These are phyloP conservation scores for Zopfochytrium polystomum DNA, from an alignment of 371 early-diverging fungal species.

Conservation along the genomic window DNA sequence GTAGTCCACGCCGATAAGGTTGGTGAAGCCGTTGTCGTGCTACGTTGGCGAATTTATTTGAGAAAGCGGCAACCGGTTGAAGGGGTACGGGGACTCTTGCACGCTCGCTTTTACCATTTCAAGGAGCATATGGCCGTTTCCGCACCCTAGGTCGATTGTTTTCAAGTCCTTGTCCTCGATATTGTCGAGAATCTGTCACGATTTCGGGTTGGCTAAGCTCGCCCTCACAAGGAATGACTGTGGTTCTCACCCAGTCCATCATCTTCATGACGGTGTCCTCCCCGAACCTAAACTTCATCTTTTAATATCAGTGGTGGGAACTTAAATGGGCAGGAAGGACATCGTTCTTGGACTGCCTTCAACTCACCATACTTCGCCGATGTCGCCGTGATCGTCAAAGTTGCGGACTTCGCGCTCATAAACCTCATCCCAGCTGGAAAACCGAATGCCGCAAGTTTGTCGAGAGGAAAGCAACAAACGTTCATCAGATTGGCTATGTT, in stretches of 20 bases:
- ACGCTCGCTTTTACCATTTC: constrained; percentile 46
- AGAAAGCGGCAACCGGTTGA: background rate
- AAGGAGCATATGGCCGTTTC: constrained; percentile 86
- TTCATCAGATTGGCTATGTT: too few relatives aligned
- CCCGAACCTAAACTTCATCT: constrained; percentile 69
- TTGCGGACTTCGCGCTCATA: constrained; percentile 77
- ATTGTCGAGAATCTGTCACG: constrained; percentile 29
- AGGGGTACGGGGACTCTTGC: background rate
- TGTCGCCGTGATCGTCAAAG: constrained; percentile 77
- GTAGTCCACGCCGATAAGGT: constrained; percentile 81
- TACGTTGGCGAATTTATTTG: background rate
- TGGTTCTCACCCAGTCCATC: constrained; percentile 70
- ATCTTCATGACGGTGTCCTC: constrained; percentile 77
- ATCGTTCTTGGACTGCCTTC: background rate
- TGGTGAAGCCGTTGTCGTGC: constrained; percentile 54
- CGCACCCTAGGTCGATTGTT: constrained; percentile 85
- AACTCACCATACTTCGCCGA: constrained; percentile 78
- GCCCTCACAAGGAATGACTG: too few relatives aligned
- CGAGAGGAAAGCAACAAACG: too few relatives aligned
- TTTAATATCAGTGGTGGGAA: background rate
- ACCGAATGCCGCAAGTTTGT: too few relatives aligned
- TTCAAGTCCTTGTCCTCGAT: constrained; percentile 34
- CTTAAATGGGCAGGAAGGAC: background rate
- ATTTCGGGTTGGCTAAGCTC: background rate
- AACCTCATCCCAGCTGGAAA: constrained; percentile 78